These are phyloP conservation scores for Ophiostoma populinum DNA, from an alignment of 2,329 filamentous ascomycete species.

Conservation along the genomic window DNA sequence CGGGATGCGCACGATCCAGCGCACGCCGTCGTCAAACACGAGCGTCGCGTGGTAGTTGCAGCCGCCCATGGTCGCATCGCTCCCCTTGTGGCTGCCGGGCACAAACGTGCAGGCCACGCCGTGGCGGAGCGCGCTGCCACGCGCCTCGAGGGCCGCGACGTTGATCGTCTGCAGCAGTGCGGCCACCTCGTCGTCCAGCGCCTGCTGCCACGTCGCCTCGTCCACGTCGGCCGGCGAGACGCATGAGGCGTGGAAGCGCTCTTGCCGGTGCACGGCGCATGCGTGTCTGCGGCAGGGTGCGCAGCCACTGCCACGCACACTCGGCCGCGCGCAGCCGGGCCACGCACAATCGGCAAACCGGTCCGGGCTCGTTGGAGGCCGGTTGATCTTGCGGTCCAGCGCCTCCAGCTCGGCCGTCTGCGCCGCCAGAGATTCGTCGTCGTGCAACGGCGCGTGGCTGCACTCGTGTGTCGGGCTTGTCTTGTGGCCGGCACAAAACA, in stretches of 20 bases:
- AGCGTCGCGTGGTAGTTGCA: slow-evolving; percentile 6
- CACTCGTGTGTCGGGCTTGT: too few species aligned
- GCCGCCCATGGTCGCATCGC: slow-evolving; percentile 6
- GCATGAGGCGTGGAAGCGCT: background rate
- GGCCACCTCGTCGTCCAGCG: too few species aligned
- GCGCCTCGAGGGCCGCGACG: too few species aligned
- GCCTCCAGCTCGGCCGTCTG: slow-evolving; percentile 4
- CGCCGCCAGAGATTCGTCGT: slow-evolving; percentile 3
- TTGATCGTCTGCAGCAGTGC: too few species aligned
- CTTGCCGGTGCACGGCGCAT: background rate
- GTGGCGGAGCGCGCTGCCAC: too few species aligned
- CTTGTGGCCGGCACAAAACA: too few species aligned
- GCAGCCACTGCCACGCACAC: slow-evolving; percentile 8
- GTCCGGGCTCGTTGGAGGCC: background rate
- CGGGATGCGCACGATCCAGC: slow-evolving; percentile 5
- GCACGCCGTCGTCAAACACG: slow-evolving; percentile 4
- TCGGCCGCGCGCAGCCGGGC: background rate
- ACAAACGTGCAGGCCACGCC: too few species aligned
- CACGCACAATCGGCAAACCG: background rate
- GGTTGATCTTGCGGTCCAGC: background rate
- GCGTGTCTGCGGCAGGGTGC: background rate
- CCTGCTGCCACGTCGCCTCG: too few species aligned
- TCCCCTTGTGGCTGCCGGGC: too few species aligned
- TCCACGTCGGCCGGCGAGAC: too few species aligned
- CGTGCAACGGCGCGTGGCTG: slow-evolving; percentile 3